These are phyloP conservation scores for Aspergillus asperescens DNA, from an alignment of 495 filamentous ascomycete species.

Conservation along the genomic window DNA sequence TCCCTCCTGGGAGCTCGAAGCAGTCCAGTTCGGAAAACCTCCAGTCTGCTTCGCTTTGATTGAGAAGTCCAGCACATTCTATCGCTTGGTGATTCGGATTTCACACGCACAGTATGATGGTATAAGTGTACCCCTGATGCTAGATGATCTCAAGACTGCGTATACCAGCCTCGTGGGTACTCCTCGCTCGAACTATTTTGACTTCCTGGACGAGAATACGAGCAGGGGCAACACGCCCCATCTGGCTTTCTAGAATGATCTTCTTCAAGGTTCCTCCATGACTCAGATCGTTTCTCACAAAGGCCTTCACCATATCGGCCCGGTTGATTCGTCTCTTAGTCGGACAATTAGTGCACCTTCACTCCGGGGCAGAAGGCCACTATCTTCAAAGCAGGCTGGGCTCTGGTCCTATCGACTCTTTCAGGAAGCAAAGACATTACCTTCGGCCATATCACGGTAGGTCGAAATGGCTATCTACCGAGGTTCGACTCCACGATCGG, in stretches of 20 bases:
- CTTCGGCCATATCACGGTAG: conserved; percentile 49
- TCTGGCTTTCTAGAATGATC: conserved; percentile 45
- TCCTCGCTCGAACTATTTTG: conserved; percentile 49
- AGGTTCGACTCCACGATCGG: conserved; percentile 41
- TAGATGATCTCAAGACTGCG: conserved; percentile 46
- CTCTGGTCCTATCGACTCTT: conserved; percentile 46
- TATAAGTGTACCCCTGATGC: conserved; percentile 59
- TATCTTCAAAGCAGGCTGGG: conserved; percentile 52
- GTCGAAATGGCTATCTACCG: conserved; percentile 50
- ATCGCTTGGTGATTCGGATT: conserved; percentile 58
- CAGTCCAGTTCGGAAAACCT: conserved; percentile 59
- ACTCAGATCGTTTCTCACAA: conserved; percentile 33
- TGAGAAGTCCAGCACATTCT: conserved; percentile 47
- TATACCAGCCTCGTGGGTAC: conserved; percentile 43
- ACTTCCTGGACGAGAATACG: conserved; percentile 41
- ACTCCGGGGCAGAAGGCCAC: conserved; percentile 51
- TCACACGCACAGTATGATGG: conserved; percentile 76
- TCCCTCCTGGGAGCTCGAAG: conserved; percentile 50
- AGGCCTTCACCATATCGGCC: conserved; percentile 26
- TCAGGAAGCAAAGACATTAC: conserved; percentile 48
- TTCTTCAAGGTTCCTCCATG: conserved; percentile 43
- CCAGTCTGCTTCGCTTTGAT: conserved; percentile 45
- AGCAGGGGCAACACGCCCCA: conserved; percentile 46
- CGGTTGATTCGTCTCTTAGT: conserved; percentile 33
- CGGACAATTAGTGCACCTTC: conserved; percentile 34